A percentile compares a stretch with the other conserved stretches of the same genome.
These are phyloP conservation scores for Schizonepeta tenuifolia DNA, from an alignment of 257 asterid genomes.

Conservation along the genomic window DNA sequence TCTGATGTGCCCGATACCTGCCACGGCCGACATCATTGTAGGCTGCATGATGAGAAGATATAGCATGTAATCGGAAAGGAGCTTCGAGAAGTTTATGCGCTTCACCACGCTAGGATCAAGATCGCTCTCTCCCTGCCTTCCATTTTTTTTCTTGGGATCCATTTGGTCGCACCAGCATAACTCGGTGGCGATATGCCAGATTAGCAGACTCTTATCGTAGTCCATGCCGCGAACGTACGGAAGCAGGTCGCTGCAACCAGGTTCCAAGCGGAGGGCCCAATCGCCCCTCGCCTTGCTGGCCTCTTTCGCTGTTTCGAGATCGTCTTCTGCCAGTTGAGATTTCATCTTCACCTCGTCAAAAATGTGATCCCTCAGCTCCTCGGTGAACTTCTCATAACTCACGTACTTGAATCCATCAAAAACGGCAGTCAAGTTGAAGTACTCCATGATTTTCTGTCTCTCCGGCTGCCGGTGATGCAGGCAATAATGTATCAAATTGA, in stretches of 20 bases:
- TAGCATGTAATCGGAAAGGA: constrained; percentile 62
- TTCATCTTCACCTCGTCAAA: constrained; percentile 42
- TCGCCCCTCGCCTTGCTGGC: constrained; percentile 54
- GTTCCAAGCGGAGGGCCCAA: constrained; percentile 39
- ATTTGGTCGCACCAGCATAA: constrained; percentile 43
- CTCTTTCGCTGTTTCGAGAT: constrained; percentile 45
- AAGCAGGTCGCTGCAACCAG: constrained; percentile 28
- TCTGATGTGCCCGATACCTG: constrained; percentile 59
- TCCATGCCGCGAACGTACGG: constrained; percentile 35
- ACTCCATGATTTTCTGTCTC: constrained; percentile 28
- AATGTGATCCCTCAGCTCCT: constrained; percentile 41
- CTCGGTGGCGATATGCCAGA: constrained; percentile 70
- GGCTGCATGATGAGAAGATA: constrained; percentile 64
- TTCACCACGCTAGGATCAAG: not conserved
- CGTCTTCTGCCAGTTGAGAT: constrained; percentile 42
- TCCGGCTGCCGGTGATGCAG: constrained; percentile 29
- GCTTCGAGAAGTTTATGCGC: constrained; percentile 40
- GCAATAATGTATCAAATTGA: constrained; percentile 45
- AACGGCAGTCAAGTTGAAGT: constrained; percentile 33
- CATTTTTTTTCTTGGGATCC: no score
- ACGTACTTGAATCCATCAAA: constrained; percentile 35
- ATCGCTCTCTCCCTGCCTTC: not conserved
- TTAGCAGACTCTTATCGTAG: constrained; percentile 55
- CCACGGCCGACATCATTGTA: constrained; percentile 54
- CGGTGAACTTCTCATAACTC: constrained; percentile 4